Evolutionary conservation across 2,329 filamentous ascomycete species (phyloP), one percentile per base, ranked within the genome.

Genomic region (Eutypa lata): DNA sequence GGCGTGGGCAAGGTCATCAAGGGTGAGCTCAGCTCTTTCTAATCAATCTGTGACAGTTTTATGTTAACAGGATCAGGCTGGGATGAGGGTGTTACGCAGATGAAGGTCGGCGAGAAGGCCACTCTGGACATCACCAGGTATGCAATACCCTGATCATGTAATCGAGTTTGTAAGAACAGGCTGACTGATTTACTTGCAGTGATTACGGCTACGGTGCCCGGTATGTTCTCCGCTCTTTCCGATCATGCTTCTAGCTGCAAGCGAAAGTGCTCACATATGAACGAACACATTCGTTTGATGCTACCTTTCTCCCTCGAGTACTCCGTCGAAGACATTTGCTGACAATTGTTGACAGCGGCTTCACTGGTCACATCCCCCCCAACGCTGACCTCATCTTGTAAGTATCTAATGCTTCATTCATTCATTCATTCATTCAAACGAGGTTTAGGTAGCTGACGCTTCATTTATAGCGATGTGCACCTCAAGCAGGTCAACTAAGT

Each of bases 71-170:
- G n/a, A 48, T 47, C 60, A 14, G 89, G 84, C 62, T 95, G 84
- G 91, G 91, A 91, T 67, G 86, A 96, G 74, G 92, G 88, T 61
- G 91, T 97, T 50, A 75, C 78, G 48, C 78, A 84, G 68, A 97
- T 99, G 93, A 87, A 87, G 69, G 78, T 96, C 54, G 92, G 93
- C 70, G 93, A 97, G 82, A 93, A 90, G 78, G 87, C 91, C 50
- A 89, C 84, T 49, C 80, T 99, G 59, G 88, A 86, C 61, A 97
- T 97, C 68, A 82, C 86, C 58, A 79, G 82, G 88, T 91, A 80
- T 52, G 61, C n/a, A 7, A 54, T 53, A 35, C 51, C 47, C 57
- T 52, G 28, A 26, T n/a, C 44, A 50, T 33, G 35, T 24, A 44
- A 19, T 8, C 31, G 26, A 10, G 18, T 50, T 38, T 19, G 18